Base-by-base conservation (phyloP, 2,329 filamentous ascomycete genomes). In the Huntiella omanensis region DNA sequence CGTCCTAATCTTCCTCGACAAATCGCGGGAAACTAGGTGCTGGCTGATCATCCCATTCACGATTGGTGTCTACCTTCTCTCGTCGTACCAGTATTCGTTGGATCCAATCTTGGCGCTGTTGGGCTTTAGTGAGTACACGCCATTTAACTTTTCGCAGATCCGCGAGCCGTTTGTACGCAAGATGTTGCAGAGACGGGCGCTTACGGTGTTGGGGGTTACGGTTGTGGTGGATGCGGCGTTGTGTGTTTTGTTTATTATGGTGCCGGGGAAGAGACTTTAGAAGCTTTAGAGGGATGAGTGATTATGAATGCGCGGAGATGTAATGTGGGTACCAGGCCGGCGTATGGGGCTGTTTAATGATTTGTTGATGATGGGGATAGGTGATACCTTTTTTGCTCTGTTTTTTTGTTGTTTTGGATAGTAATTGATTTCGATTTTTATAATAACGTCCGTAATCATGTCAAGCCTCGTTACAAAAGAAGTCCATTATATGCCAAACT, bases 41-140 rank as follows among this genome's bases (percentile, higher is more conserved):
- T 98, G 84, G 84, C 85, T 73, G 49, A 88, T 96, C 54, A 66
- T 98, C 1, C 91, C 92, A 0, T 96, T 96, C 64, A 86, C 84
- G 1, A 64, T 98, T 33, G 88, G 86, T 17, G 75, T 93, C 32
- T 98, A 98, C 62, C 77, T 81, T 55, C 74, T 94, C 33, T 75
- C 81, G 22, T 91, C 87, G 2, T 93, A 96, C 57, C 88, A 96
- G 61, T 98, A 96, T 64, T 86, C 85, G 53, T 75, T 98, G 44
- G 91, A 98, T 56, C 88, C 92, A 0, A 68, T 94, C 52, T 76
- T 96, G 60, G 91, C 86, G 4, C 70, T 96, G 15, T 61, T 83
- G n/a, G 87, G 88, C 33, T 80, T 79, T 60, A 95, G 87, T 66
- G 92, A 98, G 65, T 95, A 96, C 64, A 95, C 88, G 0, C 86